Base-by-base conservation (phyloP, 2,329 filamentous ascomycete genomes). In the Aspergillus texensis region DNA sequence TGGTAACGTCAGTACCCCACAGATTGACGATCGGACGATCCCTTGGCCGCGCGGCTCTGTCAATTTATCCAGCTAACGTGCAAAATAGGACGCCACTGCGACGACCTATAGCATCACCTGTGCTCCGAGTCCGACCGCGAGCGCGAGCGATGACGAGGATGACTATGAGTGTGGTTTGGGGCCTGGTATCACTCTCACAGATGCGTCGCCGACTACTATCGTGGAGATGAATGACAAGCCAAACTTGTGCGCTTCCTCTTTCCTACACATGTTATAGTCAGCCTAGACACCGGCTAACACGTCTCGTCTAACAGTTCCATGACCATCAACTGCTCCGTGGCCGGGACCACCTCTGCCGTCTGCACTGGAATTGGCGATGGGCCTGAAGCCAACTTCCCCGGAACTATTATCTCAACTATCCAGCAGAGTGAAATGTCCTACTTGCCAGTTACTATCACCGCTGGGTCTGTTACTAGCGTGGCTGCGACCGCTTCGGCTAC, bases 71-170 rank as follows among this genome's bases (percentile, higher is more conserved):
- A 10, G n/a, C 58, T 54, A 21, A 48, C 14, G 2, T 21, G 12
- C 2, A 41, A 16, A 41, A 24, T 5, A 74, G 72, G 64, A 70
- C 45, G 64, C 68, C 12, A 67, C 68, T 14, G 71, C 68, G 3
- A 73, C 70, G 5, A 73, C 72, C 1, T 74, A 71, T 53, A 70
- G 65, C 39, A 67, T 74, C 46, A 72, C 69, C 39, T 72, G 72
- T 11, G 65, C 69, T 0, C 59, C 62, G 1, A 68, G 71, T 4
- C 71, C 70, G 6, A 32, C 19, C 19, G 10, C 14, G 24, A 48
- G 11, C 21, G 24, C 24, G 21, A 48, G 24, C 45, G 43, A 46
- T 21, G 41, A 46, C 21, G 21, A 46, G 14, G 48, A 71, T 53
- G 24, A 62, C 53, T 48, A 45, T 4, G 67, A 71, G 19, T 75